These are phyloP conservation scores for Colletotrichum cordylinicola DNA, from an alignment of 2,329 filamentous ascomycete species.

Conservation along the genomic window DNA sequence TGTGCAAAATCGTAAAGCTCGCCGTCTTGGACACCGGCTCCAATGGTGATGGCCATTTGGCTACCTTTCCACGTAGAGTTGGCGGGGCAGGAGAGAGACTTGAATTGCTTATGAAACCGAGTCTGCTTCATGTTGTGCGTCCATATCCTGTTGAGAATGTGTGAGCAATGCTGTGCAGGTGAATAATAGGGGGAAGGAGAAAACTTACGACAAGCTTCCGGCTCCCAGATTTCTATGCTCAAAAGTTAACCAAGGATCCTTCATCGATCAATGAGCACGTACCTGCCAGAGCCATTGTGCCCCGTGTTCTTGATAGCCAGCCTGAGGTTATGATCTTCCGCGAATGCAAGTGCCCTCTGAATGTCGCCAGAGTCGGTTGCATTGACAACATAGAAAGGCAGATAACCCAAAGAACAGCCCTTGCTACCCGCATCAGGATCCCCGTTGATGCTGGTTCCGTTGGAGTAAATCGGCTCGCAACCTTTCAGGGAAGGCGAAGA, in stretches of 20 bases:
- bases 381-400: constrained; percentile 29
- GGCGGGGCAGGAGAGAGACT: not conserved
- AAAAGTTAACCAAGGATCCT: not conserved
- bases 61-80: not conserved
- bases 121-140: constrained; percentile 42
- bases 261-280: not conserved
- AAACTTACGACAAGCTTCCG: not conserved
- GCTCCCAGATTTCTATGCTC: not conserved
- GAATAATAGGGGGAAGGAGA: not conserved
- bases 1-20: not conserved
- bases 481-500: constrained; percentile 35
- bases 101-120: not conserved
- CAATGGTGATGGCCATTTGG: constrained; percentile 27
- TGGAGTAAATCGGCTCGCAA: constrained; percentile 42
- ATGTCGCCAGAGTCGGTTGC: constrained; percentile 24
- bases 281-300: constrained; percentile 23
- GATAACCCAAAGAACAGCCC: constrained; percentile 18
- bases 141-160: constrained; percentile 32
- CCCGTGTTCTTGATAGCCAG: constrained; percentile 38
- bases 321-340: constrained; percentile 39
- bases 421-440: constrained; percentile 23
- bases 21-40: constrained; percentile 4
- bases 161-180: not conserved
- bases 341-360: constrained; percentile 37
- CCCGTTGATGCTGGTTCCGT: constrained; percentile 32